Percentiles rank a stretch among this genome's conserved stretches.
These are phyloP conservation scores for Trichothecium sympodiale DNA, from an alignment of 2,329 filamentous ascomycete genomes.

Conservation along the genomic window DNA sequence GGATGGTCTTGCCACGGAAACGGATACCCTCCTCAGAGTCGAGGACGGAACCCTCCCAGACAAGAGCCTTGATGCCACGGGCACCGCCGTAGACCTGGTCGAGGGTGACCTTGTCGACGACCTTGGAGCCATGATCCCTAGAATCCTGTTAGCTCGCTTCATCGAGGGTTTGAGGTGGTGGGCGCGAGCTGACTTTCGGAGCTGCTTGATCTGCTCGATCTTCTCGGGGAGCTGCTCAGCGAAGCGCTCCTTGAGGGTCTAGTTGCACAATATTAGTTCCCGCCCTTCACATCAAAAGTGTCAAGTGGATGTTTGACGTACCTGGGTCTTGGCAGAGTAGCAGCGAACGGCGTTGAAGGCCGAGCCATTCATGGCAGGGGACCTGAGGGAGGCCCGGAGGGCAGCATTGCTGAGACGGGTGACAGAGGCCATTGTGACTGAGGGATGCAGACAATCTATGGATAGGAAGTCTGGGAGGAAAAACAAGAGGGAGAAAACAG, in stretches of 20 bases:
- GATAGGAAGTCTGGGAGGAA: too few relatives aligned
- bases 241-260: conserved; percentile 98
- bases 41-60: conserved; percentile 98
- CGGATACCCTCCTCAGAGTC: conserved; percentile 98
- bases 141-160: conserved; percentile 6
- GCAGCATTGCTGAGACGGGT: conserved; percentile 72
- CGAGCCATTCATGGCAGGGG: conserved; percentile 57
- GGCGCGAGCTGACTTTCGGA: conserved; percentile 65
- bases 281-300: neutral
- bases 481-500: conserved; percentile 20
- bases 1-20: conserved; percentile 98
- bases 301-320: conserved; percentile 27
- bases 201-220: conserved; percentile 98
- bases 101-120: conserved; percentile 93
- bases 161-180: conserved; percentile 7
- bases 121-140: conserved; percentile 90
- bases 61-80: conserved; percentile 95
- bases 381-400: conserved; percentile 64
- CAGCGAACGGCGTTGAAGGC: conserved; percentile 73
- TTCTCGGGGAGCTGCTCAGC: conserved; percentile 91
- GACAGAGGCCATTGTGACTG: conserved; percentile 64
- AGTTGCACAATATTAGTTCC: neutral
- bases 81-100: conserved; percentile 99
- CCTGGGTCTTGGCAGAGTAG: conserved; percentile 90
- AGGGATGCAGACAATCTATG: conserved; percentile 2